phyloP scores from a whole-genome alignment of 306 rosid species.

The Fragaria ananassa region DNA sequence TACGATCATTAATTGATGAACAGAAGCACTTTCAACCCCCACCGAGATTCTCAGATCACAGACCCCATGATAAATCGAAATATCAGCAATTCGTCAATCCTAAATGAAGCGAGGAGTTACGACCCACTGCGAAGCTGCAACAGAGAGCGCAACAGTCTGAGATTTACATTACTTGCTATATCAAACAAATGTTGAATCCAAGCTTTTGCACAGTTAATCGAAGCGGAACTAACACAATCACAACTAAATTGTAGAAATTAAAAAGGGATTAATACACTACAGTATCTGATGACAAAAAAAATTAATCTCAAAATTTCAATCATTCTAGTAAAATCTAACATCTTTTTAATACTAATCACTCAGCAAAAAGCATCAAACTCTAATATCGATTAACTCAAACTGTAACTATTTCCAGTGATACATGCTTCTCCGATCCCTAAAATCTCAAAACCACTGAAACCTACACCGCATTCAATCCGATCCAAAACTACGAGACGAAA shows the following conservation, averaged over 20 bases:
- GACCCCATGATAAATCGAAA: not conserved
- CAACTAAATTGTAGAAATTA: not conserved
- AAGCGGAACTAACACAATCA: not conserved
- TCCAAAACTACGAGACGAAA: not conserved
- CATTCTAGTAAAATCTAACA: not conserved
- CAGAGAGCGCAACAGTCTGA: conserved; percentile 2
- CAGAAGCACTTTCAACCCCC: conserved; percentile 1
- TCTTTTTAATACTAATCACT: not conserved
- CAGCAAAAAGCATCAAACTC: not conserved
- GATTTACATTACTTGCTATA: not conserved
- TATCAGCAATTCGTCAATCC: conserved; percentile 2
- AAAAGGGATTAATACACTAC: not conserved
- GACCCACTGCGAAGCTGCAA: conserved; percentile 52
- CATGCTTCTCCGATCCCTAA: not conserved
- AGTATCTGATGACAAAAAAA: not conserved
- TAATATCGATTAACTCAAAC: conserved; percentile 5
- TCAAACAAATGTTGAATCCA: not conserved
- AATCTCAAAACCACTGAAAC: not conserved
- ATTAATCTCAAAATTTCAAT: not conserved
- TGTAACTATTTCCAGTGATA: not conserved
- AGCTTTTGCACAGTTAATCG: not conserved
- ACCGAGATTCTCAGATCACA: conserved; percentile 11
- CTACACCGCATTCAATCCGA: not conserved
- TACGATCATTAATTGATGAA: conserved; percentile 54
- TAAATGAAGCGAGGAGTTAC: conserved; percentile 13